These are phyloP conservation scores for Saccharomyces hybrid DNA, from an alignment of 1,139 yeast genomes.

Conservation along the genomic window DNA sequence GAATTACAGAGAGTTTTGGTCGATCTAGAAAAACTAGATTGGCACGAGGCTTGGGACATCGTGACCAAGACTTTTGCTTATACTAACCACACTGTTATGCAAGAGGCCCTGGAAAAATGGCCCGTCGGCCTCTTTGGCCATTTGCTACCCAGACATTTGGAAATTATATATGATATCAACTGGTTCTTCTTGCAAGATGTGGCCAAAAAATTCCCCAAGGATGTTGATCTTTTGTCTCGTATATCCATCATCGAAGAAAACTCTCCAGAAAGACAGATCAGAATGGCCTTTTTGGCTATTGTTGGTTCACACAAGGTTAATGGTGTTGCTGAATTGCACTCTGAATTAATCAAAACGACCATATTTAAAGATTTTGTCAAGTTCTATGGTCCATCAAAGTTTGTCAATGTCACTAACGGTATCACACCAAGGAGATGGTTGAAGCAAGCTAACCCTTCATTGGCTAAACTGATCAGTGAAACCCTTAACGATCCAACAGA, in stretches of 20 bases:
- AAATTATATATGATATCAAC: slow-evolving; percentile 83
- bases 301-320: slow-evolving; percentile 90
- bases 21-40: slow-evolving; percentile 70
- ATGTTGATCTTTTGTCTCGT: slow-evolving; percentile 53
- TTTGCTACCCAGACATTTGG: slow-evolving; percentile 85
- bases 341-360: slow-evolving; percentile 82
- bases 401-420: slow-evolving; percentile 91
- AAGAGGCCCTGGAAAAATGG: slow-evolving; percentile 95
- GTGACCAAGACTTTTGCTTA: slow-evolving; percentile 80
- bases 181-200: slow-evolving; percentile 70
- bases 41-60: slow-evolving; percentile 83
- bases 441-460: slow-evolving; percentile 82
- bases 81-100: slow-evolving; percentile 92
- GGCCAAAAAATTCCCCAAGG: slow-evolving; percentile 66
- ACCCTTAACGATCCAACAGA: slow-evolving; percentile 55
- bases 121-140: slow-evolving; percentile 73
- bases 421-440: slow-evolving; percentile 96
- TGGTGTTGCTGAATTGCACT: slow-evolving; percentile 94
- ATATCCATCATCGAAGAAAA: slow-evolving; percentile 81
- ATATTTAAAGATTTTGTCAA: slow-evolving; percentile 85
- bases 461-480: slow-evolving; percentile 64
- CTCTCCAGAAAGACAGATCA: slow-evolving; percentile 64
- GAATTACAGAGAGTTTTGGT: slow-evolving; percentile 82
- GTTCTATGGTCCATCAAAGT: slow-evolving; percentile 72
- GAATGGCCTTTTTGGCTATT: slow-evolving; percentile 90